Base-by-base conservation (phyloP, 768 basidiomycete species). In the Exsudoporus frostii region DNA sequence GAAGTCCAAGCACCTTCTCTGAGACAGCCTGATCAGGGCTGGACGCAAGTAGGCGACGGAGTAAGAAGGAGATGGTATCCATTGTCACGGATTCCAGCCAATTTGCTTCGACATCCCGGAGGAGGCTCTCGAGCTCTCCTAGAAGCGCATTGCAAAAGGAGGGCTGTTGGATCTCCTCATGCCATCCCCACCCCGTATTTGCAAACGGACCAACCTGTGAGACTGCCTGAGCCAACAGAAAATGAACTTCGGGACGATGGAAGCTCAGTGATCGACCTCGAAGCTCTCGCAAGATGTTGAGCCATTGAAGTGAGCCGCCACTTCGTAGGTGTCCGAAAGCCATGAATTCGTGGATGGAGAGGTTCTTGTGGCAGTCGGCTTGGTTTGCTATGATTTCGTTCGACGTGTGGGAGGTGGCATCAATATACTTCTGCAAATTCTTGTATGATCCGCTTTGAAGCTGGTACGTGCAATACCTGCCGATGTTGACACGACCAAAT, bases 281-380 rank as follows among this genome's bases (percentile, higher is more conserved):
- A n/a, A 83, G 56, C 54, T 78, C 78, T n/a, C 75, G 71, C 13
- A 71, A 52, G 36, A 83, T 74, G 52, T 82, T 82, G 36, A 74
- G 61, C 80, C 79, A 81, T 45, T 82, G 80, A 0, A 83, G 55
- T 2, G 52, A 61, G 0, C 67, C 52, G 0, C 81, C 80, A 34
- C 74, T 71, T 6, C 82, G 77, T 33, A 83, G 55, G 45, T 70
- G 65, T 11, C 72, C 74, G 46, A 79, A 83, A 0, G 75, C 69
- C 13, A 74, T 64, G 32, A 67, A 76, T 49, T 83, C 80, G 27
- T 83, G 78, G 2, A 78, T 54, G 8, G 56, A 70, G 22, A 83
- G 62, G 7, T 73, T 65, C 20, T 46, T 42, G 5, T 74, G 75
- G 48, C 79, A 81, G 9, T 69, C 62, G 0, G 54, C 53, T 51